A percentile compares a stretch with the other conserved stretches of the same genome.
phyloP scores from a whole-genome alignment of 305 asterid genomes.

The Fraxinus sp. region DNA sequence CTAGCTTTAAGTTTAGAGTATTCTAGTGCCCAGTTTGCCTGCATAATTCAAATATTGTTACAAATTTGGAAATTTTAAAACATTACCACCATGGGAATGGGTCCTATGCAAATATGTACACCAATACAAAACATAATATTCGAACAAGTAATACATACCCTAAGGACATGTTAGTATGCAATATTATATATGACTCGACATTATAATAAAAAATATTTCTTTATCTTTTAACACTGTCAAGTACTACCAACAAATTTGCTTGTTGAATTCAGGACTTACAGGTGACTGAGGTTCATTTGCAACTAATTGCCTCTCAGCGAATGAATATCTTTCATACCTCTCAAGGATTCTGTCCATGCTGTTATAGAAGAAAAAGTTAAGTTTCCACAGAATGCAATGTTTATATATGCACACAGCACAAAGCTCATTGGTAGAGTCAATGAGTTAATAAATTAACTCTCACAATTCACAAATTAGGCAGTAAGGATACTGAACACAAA shows the following conservation, averaged over 20 bases:
- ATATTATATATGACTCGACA: background rate
- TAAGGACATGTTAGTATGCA: background rate
- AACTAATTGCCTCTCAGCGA: conserved; percentile 65
- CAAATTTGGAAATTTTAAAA: background rate
- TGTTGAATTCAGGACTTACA: conserved; percentile 29
- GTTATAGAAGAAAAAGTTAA: conserved; percentile 5
- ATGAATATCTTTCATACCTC: conserved; percentile 77
- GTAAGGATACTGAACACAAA: background rate
- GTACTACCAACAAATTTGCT: background rate
- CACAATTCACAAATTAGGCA: background rate
- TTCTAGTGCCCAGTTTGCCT: conserved; percentile 40
- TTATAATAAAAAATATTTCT: background rate
- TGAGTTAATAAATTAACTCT: background rate
- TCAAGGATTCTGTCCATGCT: conserved; percentile 93
- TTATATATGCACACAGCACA: background rate
- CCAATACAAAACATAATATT: background rate
- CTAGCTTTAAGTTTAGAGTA: conserved; percentile 40
- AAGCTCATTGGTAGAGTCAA: background rate
- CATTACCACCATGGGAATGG: background rate
- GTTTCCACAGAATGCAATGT: background rate
- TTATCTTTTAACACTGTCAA: background rate
- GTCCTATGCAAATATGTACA: background rate
- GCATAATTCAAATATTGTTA: conserved; percentile 12
- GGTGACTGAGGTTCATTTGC: conserved; percentile 52
- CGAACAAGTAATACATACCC: background rate